Conservation (phyloP, 2,329 filamentous ascomycete genomes). For the Beauveria medogensis region DNA sequence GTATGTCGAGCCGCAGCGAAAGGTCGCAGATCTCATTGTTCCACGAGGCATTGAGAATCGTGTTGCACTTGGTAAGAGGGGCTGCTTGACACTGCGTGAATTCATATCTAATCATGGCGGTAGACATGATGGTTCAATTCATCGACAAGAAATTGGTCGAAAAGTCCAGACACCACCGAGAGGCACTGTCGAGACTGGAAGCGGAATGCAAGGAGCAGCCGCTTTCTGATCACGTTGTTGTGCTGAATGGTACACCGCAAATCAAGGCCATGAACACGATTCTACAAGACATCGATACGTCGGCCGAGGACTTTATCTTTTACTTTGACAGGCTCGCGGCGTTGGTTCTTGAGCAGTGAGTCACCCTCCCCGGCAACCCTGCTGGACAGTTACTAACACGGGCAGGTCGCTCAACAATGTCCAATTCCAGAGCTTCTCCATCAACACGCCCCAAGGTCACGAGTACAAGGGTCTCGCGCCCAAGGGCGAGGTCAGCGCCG, state of each 20-base stretch:
- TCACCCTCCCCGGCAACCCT: slow-evolving; percentile 2
- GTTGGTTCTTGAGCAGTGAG: slow-evolving; percentile 72
- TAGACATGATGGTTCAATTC: slow-evolving; percentile 88
- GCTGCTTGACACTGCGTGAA: neutral
- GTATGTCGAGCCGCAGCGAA: slow-evolving; percentile 86
- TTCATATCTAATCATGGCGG: neutral
- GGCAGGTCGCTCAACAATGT: slow-evolving; percentile 67
- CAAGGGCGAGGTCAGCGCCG: slow-evolving; percentile 71
- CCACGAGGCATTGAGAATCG: slow-evolving; percentile 90
- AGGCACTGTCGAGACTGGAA: slow-evolving; percentile 69
- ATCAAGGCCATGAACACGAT: slow-evolving; percentile 84
- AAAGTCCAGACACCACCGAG: slow-evolving; percentile 77
- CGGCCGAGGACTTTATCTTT: slow-evolving; percentile 88
- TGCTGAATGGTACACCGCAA: slow-evolving; percentile 72
- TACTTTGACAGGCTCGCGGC: slow-evolving; percentile 88
- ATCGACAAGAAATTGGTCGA: slow-evolving; percentile 79
- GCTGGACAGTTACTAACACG: neutral
- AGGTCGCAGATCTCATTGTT: slow-evolving; percentile 90
- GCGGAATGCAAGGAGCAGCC: slow-evolving; percentile 61
- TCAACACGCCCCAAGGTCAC: slow-evolving; percentile 64
- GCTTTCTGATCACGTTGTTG: slow-evolving; percentile 64
- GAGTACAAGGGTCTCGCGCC: slow-evolving; percentile 64
- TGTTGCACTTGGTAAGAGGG: slow-evolving; percentile 65
- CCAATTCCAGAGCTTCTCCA: slow-evolving; percentile 53
- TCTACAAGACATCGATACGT: slow-evolving; percentile 70